Evolutionary conservation across 352 stramenopile genomes (phyloP).

Genomic region (Phytophthora palmivora): DNA sequence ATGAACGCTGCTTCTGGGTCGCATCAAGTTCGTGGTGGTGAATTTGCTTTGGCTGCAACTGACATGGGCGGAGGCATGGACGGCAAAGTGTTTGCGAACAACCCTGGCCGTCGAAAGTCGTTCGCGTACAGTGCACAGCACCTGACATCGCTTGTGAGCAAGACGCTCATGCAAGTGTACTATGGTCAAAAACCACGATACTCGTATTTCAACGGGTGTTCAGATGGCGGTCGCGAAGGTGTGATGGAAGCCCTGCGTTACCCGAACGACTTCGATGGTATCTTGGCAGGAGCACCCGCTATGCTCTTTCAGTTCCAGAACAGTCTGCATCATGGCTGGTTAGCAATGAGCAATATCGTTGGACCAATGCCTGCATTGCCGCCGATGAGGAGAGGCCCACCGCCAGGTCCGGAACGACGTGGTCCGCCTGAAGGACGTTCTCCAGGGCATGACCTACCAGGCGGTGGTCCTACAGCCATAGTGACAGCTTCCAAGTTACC

Average conservation of each 20-base stretch:
- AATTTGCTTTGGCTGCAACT: too few relatives aligned
- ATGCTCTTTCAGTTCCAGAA: constrained; percentile 53
- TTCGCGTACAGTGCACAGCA: constrained; percentile 50
- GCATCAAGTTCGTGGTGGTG: too few relatives aligned
- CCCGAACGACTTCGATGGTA: constrained; percentile 45
- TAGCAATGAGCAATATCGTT: constrained; percentile 43
- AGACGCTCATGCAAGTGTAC: constrained; percentile 44
- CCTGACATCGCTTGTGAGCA: constrained; percentile 39
- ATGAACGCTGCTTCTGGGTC: too few relatives aligned
- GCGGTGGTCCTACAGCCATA: constrained; percentile 15
- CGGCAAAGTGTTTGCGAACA: constrained; percentile 37
- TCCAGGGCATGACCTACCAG: not conserved
- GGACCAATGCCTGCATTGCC: constrained; percentile 25
- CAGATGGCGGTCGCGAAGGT: constrained; percentile 43
- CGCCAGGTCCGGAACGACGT: constrained; percentile 15
- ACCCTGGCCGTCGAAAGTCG: constrained; percentile 25
- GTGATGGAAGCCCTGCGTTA: constrained; percentile 49
- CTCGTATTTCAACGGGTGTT: constrained; percentile 55
- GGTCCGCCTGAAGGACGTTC: constrained; percentile 2
- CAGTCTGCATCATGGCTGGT: constrained; percentile 44
- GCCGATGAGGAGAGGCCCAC: constrained; percentile 23
- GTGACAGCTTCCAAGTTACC: constrained; percentile 28
- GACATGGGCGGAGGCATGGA: constrained; percentile 45
- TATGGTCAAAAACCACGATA: constrained; percentile 42
- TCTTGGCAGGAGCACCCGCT: constrained; percentile 43